Base-by-base conservation (phyloP, 805 yeast species). In the Wickerhamiella azyma region DNA sequence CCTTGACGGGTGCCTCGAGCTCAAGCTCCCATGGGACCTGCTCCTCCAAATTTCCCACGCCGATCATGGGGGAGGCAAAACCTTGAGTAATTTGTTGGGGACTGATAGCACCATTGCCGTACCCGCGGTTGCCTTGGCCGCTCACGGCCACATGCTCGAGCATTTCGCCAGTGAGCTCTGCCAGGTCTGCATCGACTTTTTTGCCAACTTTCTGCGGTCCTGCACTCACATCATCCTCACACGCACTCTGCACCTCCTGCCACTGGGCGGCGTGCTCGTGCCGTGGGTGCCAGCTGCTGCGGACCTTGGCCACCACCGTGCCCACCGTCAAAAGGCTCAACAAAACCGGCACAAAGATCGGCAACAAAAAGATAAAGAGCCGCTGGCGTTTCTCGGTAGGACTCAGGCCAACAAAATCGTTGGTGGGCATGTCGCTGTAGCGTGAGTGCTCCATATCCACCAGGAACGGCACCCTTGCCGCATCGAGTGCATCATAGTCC, bases 1-100 rank as follows among this genome's bases (percentile, higher is more conserved):
- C 53, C 36, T 47, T 48, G 4, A 50, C 76, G 59, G 10, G 65
- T 64, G 1, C 59, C 48, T 47, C 64, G 68, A 47, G 73, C 51
- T 6, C 42, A 16, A 60, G 47, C 18, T 45, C 43, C 14, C 46
- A 38, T 6, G 53, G 55, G 0, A 51, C 41, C 1, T 46, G 21
- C 19, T 50, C 53, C 10, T 55, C 29, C 5, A 57, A 42, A n/a
- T 46, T 50, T n/a, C 32, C 39, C 10, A 24, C 36, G 2, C 32
- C 29, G n/a, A 10, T 14, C 9, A 29, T 18, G 6, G 49, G 46
- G 14, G 16, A 24, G n/a, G 50, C 37, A n/a, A 7, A 26, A 3
- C 40, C 46, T 10, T 17, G 32, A 7, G 43, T 19, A 7, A 37
- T 14, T 28, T 30, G 30, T 13, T 26, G 39, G 13, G 26, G 26